Evolutionary conservation across 306 rosid genomes (phyloP).

Genomic region (Lagenaria siceraria): DNA sequence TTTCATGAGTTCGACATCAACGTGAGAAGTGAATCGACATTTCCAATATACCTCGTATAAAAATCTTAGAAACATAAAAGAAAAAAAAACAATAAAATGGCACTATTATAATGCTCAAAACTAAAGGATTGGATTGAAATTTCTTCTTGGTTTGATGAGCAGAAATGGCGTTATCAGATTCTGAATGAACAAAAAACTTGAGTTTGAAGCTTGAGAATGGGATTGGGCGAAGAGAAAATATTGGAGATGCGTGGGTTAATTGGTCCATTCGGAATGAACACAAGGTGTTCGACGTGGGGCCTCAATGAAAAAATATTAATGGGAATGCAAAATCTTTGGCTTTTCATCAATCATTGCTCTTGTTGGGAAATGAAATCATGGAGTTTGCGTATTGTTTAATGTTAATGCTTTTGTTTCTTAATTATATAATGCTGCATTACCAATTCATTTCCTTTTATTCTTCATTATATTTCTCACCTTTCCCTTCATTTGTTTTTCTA

Average conservation of each 20-base stretch:
- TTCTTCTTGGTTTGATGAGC: background rate
- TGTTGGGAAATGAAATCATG: background rate
- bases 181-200: background rate
- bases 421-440: background rate
- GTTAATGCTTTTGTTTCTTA: background rate
- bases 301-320: background rate
- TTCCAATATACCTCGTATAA: too few relatives aligned
- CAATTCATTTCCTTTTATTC: background rate
- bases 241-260: background rate
- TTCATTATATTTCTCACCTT: background rate
- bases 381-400: background rate
- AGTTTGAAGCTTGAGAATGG: background rate
- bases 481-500: background rate
- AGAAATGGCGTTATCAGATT: background rate
- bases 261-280: background rate
- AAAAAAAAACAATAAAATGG: too few relatives aligned
- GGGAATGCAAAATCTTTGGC: background rate
- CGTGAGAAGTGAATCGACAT: too few relatives aligned
- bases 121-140: too few relatives aligned
- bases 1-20: too few relatives aligned
- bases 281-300: slow-evolving; percentile 10
- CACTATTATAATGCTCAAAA: too few relatives aligned
- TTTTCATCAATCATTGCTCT: background rate
- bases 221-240: background rate
- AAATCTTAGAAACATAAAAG: too few relatives aligned